Evolutionary conservation across 164 flowering plant genomes (phyloP).

Genomic region (Liquidambar formosana): DNA sequence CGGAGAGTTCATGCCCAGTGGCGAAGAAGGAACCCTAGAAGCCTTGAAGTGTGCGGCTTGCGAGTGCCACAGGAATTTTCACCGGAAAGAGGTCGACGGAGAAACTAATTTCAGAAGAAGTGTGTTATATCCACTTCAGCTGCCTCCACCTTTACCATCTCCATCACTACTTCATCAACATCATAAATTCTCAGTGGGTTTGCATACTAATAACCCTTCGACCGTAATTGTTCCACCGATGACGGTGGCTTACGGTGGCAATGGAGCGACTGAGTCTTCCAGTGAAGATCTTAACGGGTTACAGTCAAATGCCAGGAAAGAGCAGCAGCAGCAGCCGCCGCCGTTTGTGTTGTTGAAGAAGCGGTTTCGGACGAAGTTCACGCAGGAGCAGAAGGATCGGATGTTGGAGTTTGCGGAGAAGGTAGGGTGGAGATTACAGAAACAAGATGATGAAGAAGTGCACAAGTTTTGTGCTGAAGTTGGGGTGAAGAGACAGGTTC

Average conservation of each 20-base stretch:
- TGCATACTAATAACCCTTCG: too few species aligned
- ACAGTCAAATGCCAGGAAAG: conserved; percentile 15
- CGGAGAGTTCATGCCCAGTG: conserved; percentile 51
- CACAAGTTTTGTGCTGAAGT: conserved; percentile 32
- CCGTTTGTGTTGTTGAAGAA: conserved; percentile 25
- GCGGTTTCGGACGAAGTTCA: conserved; percentile 43
- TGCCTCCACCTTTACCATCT: conserved; percentile 26
- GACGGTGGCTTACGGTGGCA: conserved; percentile 32
- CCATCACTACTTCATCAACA: conserved; percentile 15
- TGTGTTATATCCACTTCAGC: conserved; percentile 23
- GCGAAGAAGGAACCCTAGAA: conserved; percentile 35
- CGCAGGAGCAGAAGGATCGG: conserved; percentile 39
- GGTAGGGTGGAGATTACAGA: conserved; percentile 39
- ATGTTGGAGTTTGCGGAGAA: conserved; percentile 48
- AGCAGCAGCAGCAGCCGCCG: conserved; percentile 14
- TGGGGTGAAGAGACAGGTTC: conserved; percentile 37
- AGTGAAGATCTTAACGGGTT: conserved; percentile 35
- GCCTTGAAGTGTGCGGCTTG: conserved; percentile 45
- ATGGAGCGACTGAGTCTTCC: conserved; percentile 33
- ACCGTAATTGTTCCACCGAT: conserved; percentile 28
- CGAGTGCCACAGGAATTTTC: conserved; percentile 49
- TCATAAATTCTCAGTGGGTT: conserved; percentile 17
- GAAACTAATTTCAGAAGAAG: conserved; percentile 20
- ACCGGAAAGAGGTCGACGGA: conserved; percentile 36
- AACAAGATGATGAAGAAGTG: conserved; percentile 35